Base-by-base conservation (phyloP, 192 early-diverging fungal species). In the Backusella psychrophila region DNA sequence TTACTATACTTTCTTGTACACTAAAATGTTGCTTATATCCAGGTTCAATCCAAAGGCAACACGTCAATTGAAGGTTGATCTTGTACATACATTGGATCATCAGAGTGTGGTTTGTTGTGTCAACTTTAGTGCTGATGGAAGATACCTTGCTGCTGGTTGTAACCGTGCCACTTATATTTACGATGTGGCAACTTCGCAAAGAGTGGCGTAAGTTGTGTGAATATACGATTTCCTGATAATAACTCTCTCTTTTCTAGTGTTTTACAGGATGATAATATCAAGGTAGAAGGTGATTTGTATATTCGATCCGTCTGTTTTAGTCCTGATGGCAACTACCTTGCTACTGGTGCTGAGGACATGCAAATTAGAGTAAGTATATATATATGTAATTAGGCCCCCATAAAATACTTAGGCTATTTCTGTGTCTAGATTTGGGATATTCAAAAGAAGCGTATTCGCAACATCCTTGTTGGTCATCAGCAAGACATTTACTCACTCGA, bases 401-500 rank as follows among this genome's bases (percentile, higher is more conserved):
- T 4, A 44, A 17, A 44, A 44, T 14, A 44, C 14, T 12, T 70
- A 14, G 35, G 35, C n/a, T 31, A n/a, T 52, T 29, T 21, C 59
- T 4, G 59, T 29, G 33, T 41, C 42, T 80, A 89, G 83, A 87
- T 94, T 56, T 93, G 91, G 91, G 92, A 93, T 69, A 89, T 94
- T 39, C 74, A 77, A 56, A 87, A 83, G 67, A 85, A 85, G 76
- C 80, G 84, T 17, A 92, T 94, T 66, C 86, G 85, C 56, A 89
- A 89, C 79, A 86, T 87, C 9, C 88, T 97, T 52, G 79, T 84
- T 19, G 98, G 98, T 21, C 98, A 99, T 77, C 93, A 95, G 67
- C 94, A 96, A 85, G 98, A 99, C 79, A 98, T 99, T 73, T 99
- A 99, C 83, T 93, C 92, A 33, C 87, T 99, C 76, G 98, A 98